Percentiles rank a stretch among this genome's conserved stretches.
Evolutionary conservation across 331 rosid species (phyloP).

Genomic region (Stylosanthes scabra): DNA sequence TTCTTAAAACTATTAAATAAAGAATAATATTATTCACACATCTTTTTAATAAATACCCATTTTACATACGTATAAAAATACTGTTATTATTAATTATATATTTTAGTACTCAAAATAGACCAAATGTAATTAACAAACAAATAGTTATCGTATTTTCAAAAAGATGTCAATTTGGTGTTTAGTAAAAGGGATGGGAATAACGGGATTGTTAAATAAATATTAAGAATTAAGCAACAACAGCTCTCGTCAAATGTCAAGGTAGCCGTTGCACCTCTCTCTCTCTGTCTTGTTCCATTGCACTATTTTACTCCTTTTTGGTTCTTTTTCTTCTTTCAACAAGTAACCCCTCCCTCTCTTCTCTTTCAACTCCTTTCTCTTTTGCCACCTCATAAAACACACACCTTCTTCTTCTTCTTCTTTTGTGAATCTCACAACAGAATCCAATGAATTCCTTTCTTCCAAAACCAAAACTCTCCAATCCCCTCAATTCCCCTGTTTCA

Average conservation of each 20-base stretch:
- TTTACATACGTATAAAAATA: too few species aligned
- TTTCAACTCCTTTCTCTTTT: background rate
- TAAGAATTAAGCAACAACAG: background rate
- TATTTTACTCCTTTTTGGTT: constrained; percentile 11
- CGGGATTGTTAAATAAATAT: too few species aligned
- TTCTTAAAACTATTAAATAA: too few species aligned
- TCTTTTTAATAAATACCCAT: too few species aligned
- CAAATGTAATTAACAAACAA: too few species aligned
- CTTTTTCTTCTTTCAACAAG: constrained; percentile 46
- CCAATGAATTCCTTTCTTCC: constrained; percentile 36
- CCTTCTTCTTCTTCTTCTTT: constrained; percentile 15
- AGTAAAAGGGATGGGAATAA: too few species aligned
- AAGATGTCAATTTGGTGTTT: too few species aligned
- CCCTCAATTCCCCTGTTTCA: constrained; percentile 25
- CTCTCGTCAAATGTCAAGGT: constrained; percentile 50
- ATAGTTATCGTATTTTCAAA: too few species aligned
- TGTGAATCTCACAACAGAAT: background rate
- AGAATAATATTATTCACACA: too few species aligned
- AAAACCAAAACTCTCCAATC: background rate
- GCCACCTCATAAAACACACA: background rate
- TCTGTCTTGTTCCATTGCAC: constrained; percentile 19
- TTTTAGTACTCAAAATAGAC: too few species aligned
- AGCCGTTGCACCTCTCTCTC: constrained; percentile 67
- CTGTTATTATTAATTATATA: too few species aligned
- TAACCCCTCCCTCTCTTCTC: constrained; percentile 31